Conservation (phyloP, 1,139 yeast species). For the Magnusiomyces magnusii region DNA sequence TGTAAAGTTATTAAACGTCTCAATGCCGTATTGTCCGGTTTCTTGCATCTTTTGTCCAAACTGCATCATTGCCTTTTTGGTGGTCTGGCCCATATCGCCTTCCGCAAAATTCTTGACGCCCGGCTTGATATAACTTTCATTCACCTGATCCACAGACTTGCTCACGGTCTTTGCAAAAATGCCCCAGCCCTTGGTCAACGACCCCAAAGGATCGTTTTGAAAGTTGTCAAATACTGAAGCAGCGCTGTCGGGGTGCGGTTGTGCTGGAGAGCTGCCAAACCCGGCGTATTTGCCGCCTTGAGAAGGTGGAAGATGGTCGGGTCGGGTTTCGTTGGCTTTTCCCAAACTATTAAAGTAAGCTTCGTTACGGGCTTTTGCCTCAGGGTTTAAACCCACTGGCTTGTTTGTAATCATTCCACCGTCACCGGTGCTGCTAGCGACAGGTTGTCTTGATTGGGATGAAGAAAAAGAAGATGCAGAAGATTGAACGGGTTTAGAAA, state of each 20-base stretch:
- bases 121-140: slow-evolving; percentile 84
- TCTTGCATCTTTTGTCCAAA: slow-evolving; percentile 92
- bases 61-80: slow-evolving; percentile 87
- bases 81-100: slow-evolving; percentile 70
- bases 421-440: background rate
- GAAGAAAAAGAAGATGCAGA: slow-evolving; percentile 1
- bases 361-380: slow-evolving; percentile 61
- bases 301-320: slow-evolving; percentile 78
- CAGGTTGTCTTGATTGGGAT: slow-evolving; percentile 8
- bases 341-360: slow-evolving; percentile 78
- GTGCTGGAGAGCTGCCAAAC: slow-evolving; percentile 74
- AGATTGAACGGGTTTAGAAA: too few species aligned
- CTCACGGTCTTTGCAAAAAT: slow-evolving; percentile 75
- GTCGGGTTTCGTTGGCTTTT: slow-evolving; percentile 58
- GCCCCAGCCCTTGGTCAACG: slow-evolving; percentile 91
- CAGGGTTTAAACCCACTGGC: slow-evolving; percentile 23
- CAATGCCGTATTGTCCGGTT: slow-evolving; percentile 57
- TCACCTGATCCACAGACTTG: slow-evolving; percentile 77
- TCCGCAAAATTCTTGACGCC: slow-evolving; percentile 74
- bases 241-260: slow-evolving; percentile 24
- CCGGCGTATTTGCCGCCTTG: slow-evolving; percentile 93
- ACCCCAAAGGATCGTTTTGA: slow-evolving; percentile 82
- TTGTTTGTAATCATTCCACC: slow-evolving; percentile 19
- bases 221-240: slow-evolving; percentile 54
- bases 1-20: slow-evolving; percentile 60